Percentiles rank a stretch among this genome's conserved stretches.
Conservation (phyloP, 495 filamentous ascomycete genomes). For the Aeminium ludgeri region DNA sequence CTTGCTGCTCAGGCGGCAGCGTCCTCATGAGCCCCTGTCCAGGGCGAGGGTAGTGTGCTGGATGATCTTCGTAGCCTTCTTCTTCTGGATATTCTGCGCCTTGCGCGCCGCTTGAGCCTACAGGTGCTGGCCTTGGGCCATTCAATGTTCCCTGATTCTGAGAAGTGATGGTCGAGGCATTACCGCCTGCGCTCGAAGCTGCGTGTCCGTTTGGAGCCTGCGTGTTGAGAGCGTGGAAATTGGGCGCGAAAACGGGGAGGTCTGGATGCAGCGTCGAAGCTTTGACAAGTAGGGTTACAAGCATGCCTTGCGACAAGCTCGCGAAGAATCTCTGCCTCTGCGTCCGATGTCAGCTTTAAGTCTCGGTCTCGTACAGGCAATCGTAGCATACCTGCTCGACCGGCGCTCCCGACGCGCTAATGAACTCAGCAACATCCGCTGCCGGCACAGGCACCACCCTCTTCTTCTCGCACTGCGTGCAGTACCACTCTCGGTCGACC, state of each 20-base stretch:
- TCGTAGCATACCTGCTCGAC: conserved; percentile 17
- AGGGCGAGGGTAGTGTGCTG: conserved; percentile 23
- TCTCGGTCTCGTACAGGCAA: too few relatives aligned
- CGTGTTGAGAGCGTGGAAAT: conserved; percentile 14
- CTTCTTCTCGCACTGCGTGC: conserved; percentile 39
- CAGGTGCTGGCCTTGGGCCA: too few relatives aligned
- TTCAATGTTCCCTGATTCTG: too few relatives aligned
- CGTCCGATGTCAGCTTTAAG: conserved; percentile 1
- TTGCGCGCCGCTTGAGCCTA: neutral
- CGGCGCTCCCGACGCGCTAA: conserved; percentile 6
- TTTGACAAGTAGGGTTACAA: conserved; percentile 33
- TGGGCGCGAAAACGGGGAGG: conserved; percentile 27
- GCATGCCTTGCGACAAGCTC: conserved; percentile 26
- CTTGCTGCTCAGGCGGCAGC: conserved; percentile 23
- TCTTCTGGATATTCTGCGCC: neutral
- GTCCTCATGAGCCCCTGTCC: conserved; percentile 25
- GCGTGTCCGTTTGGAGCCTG: conserved; percentile 8
- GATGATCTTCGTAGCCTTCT: conserved; percentile 17
- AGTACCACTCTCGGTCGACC: conserved; percentile 63
- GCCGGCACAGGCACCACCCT: conserved; percentile 13
- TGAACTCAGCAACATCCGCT: conserved; percentile 7
- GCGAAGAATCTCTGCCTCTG: conserved; percentile 35
- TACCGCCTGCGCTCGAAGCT: neutral
- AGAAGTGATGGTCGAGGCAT: too few relatives aligned
- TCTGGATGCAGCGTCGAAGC: conserved; percentile 26